Evolutionary conservation across 495 filamentous ascomycete species (phyloP), one percentile per base, ranked within the genome.

Genomic region (Aspergillus conjunctus): DNA sequence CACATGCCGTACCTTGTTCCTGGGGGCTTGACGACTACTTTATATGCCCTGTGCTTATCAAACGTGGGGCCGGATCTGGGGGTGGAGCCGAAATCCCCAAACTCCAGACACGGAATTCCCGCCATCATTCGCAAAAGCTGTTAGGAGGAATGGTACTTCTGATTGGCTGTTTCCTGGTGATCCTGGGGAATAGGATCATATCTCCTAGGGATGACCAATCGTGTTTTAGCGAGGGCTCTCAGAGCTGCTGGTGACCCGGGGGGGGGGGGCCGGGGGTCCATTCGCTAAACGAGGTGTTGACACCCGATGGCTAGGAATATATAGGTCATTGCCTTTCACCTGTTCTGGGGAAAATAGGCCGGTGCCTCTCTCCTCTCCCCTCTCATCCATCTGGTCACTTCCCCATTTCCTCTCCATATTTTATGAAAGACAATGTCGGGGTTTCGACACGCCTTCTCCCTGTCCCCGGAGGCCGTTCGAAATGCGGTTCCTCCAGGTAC

Each of bases 401-500:
- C n/a, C n/a, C 10, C 1, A 48, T 21, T 1, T 20, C 18, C 15
- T 9, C 18, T 30, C 37, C 2, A 1, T 33, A 33, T 31, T 21
- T 14, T 22, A 2, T 30, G 7, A 44, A 2, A n/a, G 10, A 56
- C 32, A 9, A 61, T 61, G 59, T 56, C 52, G 17, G 59, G 52
- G 7, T 61, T 61, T 34, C 32, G 37, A 6, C 46, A 55, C 11
- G 59, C 59, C 21, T 61, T 61, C 48, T 61, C 59, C 15, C 34
- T 61, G 20, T 56, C 52, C 9, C 17, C 20, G 17, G 45, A 61
- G 44, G 44, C 56, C 18, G 53, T 61, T 17, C 59, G 31, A 33
- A 52, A 56, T 39, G 59, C 59, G 4, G 21, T 51, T 8, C 59
- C 59, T 8, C 59, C 59, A 4, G 59, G 59, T 9, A 61, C 59